phyloP scores from a whole-genome alignment of 768 basidiomycete genomes.

The Phlegmacium glaucopus region DNA sequence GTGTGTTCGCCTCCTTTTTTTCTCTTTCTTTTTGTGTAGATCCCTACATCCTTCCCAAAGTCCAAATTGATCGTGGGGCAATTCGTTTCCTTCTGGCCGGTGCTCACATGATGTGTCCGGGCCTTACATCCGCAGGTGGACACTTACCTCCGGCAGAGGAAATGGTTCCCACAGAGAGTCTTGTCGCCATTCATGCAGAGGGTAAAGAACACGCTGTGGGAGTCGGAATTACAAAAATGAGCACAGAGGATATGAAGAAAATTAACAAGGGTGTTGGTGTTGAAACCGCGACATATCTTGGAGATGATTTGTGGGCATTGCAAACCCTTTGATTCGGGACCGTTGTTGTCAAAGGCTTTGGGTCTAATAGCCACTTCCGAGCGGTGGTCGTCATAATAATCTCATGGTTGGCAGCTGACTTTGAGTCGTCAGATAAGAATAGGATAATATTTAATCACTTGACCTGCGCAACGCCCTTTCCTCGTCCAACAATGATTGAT shows the following conservation, averaged over 20 bases:
- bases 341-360: background rate
- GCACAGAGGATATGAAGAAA: conserved; percentile 85
- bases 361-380: too few species aligned
- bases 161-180: conserved; percentile 62
- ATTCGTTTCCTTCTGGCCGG: conserved; percentile 95
- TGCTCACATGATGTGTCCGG: conserved; percentile 97
- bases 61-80: conserved; percentile 92
- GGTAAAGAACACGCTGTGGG: conserved; percentile 92
- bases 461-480: conserved; percentile 9
- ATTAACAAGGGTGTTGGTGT: conserved; percentile 91
- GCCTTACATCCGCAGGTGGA: conserved; percentile 90
- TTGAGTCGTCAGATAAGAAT: too few species aligned
- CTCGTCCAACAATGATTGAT: conserved; percentile 13
- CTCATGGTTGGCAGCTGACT: background rate
- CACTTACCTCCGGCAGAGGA: conserved; percentile 72
- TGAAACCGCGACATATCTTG: conserved; percentile 81
- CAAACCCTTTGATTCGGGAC: conserved; percentile 48
- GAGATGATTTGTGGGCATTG: conserved; percentile 83
- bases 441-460: too few species aligned
- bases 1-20: background rate
- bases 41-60: conserved; percentile 85
- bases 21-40: conserved; percentile 44
- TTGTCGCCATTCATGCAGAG: conserved; percentile 94
- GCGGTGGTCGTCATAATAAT: background rate
- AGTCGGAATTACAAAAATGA: conserved; percentile 77